Evolutionary conservation across 2,329 filamentous ascomycete species (phyloP).

Genomic region (Neofusicoccum umdonicola): DNA sequence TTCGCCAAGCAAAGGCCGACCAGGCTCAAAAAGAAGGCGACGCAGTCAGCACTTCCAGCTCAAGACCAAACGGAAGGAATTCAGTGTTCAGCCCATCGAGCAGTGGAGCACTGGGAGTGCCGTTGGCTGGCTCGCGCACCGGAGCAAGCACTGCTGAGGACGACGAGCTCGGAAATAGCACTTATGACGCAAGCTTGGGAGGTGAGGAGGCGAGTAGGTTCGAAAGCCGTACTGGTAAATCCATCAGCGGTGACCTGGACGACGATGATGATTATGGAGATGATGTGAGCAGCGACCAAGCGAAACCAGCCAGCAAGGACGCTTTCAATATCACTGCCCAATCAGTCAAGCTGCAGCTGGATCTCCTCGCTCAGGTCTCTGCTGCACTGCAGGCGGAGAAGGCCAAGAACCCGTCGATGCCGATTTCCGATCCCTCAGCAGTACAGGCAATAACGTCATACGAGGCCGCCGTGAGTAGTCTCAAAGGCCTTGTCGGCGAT

Average conservation of each 20-base stretch:
- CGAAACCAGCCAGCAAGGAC: constrained; percentile 71
- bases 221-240: constrained; percentile 49
- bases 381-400: constrained; percentile 74
- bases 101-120: constrained; percentile 5
- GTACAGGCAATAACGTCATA: constrained; percentile 79
- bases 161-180: constrained; percentile 51
- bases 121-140: constrained; percentile 25
- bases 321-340: constrained; percentile 97
- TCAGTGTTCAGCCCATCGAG: not conserved
- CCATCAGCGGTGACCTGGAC: constrained; percentile 58
- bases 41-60: constrained; percentile 36
- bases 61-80: constrained; percentile 25
- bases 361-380: constrained; percentile 83
- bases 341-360: constrained; percentile 87
- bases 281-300: constrained; percentile 74
- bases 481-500: constrained; percentile 81
- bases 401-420: constrained; percentile 64
- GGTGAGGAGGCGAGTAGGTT: constrained; percentile 54
- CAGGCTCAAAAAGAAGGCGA: constrained; percentile 53
- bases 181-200: constrained; percentile 56
- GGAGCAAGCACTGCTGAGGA: constrained; percentile 55
- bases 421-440: constrained; percentile 74
- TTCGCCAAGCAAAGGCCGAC: constrained; percentile 78
- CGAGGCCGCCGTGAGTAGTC: constrained; percentile 81
- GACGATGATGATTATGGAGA: constrained; percentile 72